Base-by-base conservation (phyloP, 768 basidiomycete species). In the Trametes cingulata region DNA sequence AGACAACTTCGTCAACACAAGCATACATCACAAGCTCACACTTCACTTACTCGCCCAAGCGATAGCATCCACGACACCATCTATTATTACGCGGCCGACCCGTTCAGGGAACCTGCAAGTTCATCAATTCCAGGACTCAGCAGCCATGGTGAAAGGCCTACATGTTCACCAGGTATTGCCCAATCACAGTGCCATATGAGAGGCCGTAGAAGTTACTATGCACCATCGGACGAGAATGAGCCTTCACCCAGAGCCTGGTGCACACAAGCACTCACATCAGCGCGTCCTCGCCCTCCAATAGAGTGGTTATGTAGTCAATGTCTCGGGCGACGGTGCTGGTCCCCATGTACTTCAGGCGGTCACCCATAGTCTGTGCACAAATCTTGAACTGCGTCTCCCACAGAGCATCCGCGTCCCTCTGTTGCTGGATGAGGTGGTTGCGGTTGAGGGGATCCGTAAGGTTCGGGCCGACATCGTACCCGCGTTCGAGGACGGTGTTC, bases 121-220 rank as follows among this genome's bases (percentile, higher is more conserved):
- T n/a, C n/a, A n/a, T n/a, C n/a, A n/a, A n/a, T n/a, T n/a, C n/a
- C n/a, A n/a, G n/a, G n/a, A n/a, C n/a, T n/a, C n/a, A n/a, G n/a
- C n/a, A n/a, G n/a, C n/a, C n/a, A n/a, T n/a, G n/a, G n/a, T n/a
- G n/a, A n/a, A n/a, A n/a, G n/a, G n/a, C n/a, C n/a, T 25, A 72
- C 73, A 75, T 73, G 41, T 74, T 74, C 2, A 72, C 73, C 5
- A 75, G 63, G 47, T 73, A 74, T 41, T 69, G 70, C 14, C 73
- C 73, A 6, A 74, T 55, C 39, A 70, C 66, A 6, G 72, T 69
- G 6, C 74, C 74, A 52, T 75, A 75, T 1, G 72, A 73, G 25
- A 64, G 66, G 2, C 74, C 74, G 42, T 63, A 71, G 63, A 67
- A 73, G 48, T 75, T 73, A 9, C 69, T 69, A 33, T 6, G 5